Evolutionary conservation across 2,329 filamentous ascomycete species (phyloP).

Genomic region (Alternaria postmessia): DNA sequence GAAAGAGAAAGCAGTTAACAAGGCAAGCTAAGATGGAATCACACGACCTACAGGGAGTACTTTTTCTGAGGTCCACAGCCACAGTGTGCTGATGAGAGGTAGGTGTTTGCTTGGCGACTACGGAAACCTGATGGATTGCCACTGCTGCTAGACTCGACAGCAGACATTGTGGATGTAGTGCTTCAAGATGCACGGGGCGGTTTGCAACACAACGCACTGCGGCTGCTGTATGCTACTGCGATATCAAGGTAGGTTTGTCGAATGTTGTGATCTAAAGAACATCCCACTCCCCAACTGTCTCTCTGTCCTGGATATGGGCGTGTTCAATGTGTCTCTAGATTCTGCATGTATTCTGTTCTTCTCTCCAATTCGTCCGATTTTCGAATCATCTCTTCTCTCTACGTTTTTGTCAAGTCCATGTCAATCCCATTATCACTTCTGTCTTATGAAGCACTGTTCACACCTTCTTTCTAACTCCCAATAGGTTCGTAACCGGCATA

Average conservation of each 20-base stretch:
- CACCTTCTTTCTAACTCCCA: neutral
- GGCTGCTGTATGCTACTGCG: slow-evolving; percentile 76
- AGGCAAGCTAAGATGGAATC: slow-evolving; percentile 40
- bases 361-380: neutral
- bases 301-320: neutral
- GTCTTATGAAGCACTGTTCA: neutral
- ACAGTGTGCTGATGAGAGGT: slow-evolving; percentile 28
- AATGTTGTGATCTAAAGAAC: neutral
- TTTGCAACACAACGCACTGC: slow-evolving; percentile 66
- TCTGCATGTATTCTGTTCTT: neutral
- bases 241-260: slow-evolving; percentile 68
- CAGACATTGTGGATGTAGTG: slow-evolving; percentile 73
- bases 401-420: neutral
- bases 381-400: neutral
- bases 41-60: neutral
- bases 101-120: slow-evolving; percentile 46
- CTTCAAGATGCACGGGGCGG: slow-evolving; percentile 65
- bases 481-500: slow-evolving; percentile 80
- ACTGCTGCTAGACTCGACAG: slow-evolving; percentile 81
- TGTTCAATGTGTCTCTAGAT: neutral
- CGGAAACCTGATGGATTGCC: slow-evolving; percentile 60
- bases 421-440: neutral
- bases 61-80: neutral
- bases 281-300: neutral
- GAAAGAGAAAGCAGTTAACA: slow-evolving; percentile 50